Conservation (phyloP, 306 rosid genomes). For the Nissolia schottii region DNA sequence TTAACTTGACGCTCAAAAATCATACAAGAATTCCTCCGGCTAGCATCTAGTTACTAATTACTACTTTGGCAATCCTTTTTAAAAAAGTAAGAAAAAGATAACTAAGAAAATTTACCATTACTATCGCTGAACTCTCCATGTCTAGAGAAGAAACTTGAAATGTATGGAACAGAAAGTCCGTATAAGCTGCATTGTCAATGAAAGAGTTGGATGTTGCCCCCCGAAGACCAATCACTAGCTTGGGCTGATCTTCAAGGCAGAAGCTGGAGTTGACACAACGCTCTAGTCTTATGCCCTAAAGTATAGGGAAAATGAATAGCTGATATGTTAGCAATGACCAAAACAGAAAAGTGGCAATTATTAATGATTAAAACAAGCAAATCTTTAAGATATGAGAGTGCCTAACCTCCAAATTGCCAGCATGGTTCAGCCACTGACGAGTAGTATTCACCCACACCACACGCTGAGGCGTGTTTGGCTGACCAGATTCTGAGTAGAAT, state of each 20-base stretch:
- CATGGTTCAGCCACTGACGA: slow-evolving; percentile 36
- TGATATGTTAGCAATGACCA: neutral
- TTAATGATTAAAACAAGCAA: neutral
- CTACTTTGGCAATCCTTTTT: neutral
- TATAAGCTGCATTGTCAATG: slow-evolving; percentile 52
- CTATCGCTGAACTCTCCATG: slow-evolving; percentile 49
- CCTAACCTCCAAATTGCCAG: slow-evolving; percentile 35
- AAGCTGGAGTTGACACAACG: slow-evolving; percentile 38
- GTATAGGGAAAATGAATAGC: neutral
- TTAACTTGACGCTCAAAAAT: too few species aligned
- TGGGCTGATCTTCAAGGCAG: slow-evolving; percentile 36
- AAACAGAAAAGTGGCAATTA: neutral
- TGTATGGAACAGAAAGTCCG: slow-evolving; percentile 31
- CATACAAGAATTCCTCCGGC: too few species aligned
- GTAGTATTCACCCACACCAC: slow-evolving; percentile 34
- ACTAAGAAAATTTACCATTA: slow-evolving; percentile 28
- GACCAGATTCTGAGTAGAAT: slow-evolving; percentile 23
- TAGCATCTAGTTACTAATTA: neutral
- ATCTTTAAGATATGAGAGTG: neutral
- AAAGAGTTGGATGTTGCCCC: slow-evolving; percentile 40
- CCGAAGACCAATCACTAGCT: slow-evolving; percentile 39
- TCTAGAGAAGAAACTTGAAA: slow-evolving; percentile 41
- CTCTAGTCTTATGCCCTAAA: slow-evolving; percentile 32
- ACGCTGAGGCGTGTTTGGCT: slow-evolving; percentile 12
- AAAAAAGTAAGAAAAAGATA: too few species aligned